Conservation (phyloP, 352 stramenopile species). For the Globisporangium nagaii region DNA sequence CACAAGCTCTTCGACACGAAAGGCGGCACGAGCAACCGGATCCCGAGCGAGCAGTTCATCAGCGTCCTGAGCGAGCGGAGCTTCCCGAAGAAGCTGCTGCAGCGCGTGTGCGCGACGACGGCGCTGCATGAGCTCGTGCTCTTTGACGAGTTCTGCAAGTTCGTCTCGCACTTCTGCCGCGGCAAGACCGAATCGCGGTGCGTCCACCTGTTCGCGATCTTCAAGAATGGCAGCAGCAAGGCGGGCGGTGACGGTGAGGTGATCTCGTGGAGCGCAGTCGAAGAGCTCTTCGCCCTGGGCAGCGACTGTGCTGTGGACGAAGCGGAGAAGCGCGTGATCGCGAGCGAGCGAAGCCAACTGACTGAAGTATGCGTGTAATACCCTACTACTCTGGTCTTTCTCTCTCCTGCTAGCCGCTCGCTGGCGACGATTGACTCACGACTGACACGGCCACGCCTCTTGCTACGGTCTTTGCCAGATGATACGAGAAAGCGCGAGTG, state of each 20-base stretch:
- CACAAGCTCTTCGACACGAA: constrained; percentile 71
- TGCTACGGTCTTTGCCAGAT: neutral
- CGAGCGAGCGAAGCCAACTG: constrained; percentile 29
- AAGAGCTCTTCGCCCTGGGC: constrained; percentile 36
- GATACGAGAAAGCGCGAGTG: neutral
- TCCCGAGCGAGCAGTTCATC: constrained; percentile 54
- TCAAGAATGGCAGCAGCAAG: constrained; percentile 18
- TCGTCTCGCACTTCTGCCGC: constrained; percentile 74
- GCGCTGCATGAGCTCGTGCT: constrained; percentile 45
- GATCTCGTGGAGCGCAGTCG: constrained; percentile 31
- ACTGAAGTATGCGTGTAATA: constrained; percentile 25
- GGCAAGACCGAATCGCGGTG: constrained; percentile 34
- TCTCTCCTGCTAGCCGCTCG: neutral
- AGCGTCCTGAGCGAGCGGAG: constrained; percentile 37
- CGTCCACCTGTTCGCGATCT: constrained; percentile 55
- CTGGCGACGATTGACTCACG: too few species aligned
- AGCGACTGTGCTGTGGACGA: constrained; percentile 19
- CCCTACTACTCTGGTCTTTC: neutral
- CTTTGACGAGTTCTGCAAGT: constrained; percentile 81
- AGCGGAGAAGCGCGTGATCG: constrained; percentile 11
- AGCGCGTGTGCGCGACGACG: constrained; percentile 37
- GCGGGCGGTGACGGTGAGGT: neutral
- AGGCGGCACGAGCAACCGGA: constrained; percentile 58
- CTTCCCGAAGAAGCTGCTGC: constrained; percentile 38
- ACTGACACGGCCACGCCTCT: too few species aligned